Conservation (phyloP, 2,329 filamentous ascomycete genomes). For the Verticillium klebahnii region DNA sequence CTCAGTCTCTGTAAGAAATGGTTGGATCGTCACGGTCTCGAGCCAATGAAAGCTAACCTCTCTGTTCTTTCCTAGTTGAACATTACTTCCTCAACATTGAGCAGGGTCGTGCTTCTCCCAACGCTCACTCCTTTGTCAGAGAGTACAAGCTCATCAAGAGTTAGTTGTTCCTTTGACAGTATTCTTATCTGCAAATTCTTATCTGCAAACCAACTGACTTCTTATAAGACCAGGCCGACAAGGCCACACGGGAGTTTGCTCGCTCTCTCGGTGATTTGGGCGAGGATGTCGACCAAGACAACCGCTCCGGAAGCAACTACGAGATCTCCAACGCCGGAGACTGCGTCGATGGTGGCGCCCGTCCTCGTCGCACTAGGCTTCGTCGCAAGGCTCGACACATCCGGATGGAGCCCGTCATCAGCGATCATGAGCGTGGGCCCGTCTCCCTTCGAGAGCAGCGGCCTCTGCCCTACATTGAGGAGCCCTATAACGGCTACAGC, state of each 20-base stretch:
- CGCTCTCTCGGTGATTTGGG: background rate
- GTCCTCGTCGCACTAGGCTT: background rate
- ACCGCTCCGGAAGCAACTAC: background rate
- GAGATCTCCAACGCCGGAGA: background rate
- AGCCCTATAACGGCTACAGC: background rate
- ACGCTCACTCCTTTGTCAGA: slow-evolving; percentile 26
- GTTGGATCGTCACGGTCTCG: too few species aligned
- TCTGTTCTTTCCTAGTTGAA: slow-evolving; percentile 28
- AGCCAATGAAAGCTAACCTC: background rate
- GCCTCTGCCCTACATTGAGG: background rate
- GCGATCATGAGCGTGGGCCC: background rate
- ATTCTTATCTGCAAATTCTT: background rate
- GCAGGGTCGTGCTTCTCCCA: slow-evolving; percentile 30
- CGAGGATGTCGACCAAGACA: background rate
- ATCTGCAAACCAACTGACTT: background rate
- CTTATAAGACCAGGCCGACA: background rate
- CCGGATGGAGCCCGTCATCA: background rate
- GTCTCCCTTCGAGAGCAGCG: background rate
- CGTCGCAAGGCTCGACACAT: background rate
- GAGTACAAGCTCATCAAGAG: slow-evolving; percentile 21
- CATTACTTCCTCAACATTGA: slow-evolving; percentile 40
- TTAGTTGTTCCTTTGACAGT: background rate
- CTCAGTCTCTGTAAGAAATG: slow-evolving; percentile 34
- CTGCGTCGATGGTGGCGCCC: background rate
- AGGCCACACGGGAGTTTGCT: background rate